These are phyloP conservation scores for Cavenderia fasciculata DNA, from an alignment of 78 protist species.

Conservation along the genomic window DNA sequence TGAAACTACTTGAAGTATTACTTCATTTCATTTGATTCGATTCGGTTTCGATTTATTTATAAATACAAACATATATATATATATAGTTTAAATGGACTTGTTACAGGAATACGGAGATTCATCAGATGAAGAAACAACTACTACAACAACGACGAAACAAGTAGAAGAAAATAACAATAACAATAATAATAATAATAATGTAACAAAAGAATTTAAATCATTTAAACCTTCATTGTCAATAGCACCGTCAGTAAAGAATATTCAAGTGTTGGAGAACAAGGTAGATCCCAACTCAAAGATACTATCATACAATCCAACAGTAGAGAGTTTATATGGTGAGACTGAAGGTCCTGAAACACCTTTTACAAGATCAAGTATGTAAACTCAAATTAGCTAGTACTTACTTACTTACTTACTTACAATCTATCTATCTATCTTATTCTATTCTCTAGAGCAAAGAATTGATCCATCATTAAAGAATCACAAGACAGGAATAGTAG, in stretches of 20 bases:
- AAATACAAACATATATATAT: not conserved
- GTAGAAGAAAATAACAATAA: not conserved
- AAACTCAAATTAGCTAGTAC: not conserved
- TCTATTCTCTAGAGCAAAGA: conserved; percentile 10
- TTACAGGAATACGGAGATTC: not conserved
- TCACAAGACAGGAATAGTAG: conserved; percentile 60
- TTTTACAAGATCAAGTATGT: conserved; percentile 20
- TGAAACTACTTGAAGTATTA: too few relatives aligned
- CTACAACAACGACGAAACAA: too few relatives aligned
- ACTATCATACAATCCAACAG: conserved; percentile 49
- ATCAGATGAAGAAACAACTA: not conserved
- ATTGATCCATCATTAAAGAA: conserved; percentile 32
- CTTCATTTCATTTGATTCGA: too few relatives aligned
- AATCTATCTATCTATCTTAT: not conserved
- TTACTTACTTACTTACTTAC: not conserved
- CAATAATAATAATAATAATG: not conserved
- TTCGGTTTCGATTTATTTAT: not conserved
- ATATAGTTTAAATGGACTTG: not conserved
- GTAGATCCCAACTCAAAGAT: conserved; percentile 21
- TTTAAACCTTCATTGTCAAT: conserved; percentile 14
- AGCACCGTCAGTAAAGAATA: conserved; percentile 12
- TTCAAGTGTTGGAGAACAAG: conserved; percentile 41
- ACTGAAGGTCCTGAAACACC: conserved; percentile 53
- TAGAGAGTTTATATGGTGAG: conserved; percentile 24
- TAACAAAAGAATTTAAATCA: conserved; percentile 3